Conservation (phyloP, 371 early-diverging fungal genomes). For the Circinella umbellata region DNA sequence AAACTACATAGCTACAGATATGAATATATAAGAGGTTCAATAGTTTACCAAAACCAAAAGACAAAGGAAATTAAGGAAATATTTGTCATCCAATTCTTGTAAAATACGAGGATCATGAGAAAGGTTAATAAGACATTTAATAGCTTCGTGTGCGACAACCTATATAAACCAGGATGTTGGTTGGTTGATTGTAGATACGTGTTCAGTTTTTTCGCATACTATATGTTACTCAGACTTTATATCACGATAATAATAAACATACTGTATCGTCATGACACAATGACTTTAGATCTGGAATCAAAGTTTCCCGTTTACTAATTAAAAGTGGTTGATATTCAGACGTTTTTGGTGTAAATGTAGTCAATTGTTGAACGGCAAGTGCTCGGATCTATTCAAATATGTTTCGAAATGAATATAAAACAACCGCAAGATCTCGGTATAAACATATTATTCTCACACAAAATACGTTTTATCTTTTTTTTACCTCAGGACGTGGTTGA, state of each 20-base stretch:
- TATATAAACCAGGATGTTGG: slow-evolving; percentile 27
- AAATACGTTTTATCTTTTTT: slow-evolving; percentile 6
- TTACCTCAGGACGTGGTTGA: slow-evolving; percentile 69
- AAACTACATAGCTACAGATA: not conserved
- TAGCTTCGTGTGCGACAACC: slow-evolving; percentile 84
- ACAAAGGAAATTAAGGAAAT: slow-evolving; percentile 70
- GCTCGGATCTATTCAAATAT: slow-evolving; percentile 64
- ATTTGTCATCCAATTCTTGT: slow-evolving; percentile 65
- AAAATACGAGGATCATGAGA: slow-evolving; percentile 69
- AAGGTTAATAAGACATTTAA: slow-evolving; percentile 84
- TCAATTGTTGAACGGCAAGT: slow-evolving; percentile 81
- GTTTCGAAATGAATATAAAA: not conserved
- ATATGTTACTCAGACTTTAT: not conserved
- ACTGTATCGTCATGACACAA: slow-evolving; percentile 76
- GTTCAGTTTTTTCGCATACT: not conserved
- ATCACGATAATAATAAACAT: slow-evolving; percentile 21
- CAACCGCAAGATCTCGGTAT: not conserved
- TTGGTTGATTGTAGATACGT: too few relatives aligned
- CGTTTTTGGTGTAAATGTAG: slow-evolving; percentile 69
- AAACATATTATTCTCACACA: not conserved
- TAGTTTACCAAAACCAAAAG: slow-evolving; percentile 67
- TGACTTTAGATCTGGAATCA: slow-evolving; percentile 73
- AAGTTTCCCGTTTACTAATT: slow-evolving; percentile 57
- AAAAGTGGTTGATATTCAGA: slow-evolving; percentile 70
- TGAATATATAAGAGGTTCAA: too few relatives aligned